Conservation (phyloP, 2,329 filamentous ascomycete genomes). For the Pleoardoris graminearum region DNA sequence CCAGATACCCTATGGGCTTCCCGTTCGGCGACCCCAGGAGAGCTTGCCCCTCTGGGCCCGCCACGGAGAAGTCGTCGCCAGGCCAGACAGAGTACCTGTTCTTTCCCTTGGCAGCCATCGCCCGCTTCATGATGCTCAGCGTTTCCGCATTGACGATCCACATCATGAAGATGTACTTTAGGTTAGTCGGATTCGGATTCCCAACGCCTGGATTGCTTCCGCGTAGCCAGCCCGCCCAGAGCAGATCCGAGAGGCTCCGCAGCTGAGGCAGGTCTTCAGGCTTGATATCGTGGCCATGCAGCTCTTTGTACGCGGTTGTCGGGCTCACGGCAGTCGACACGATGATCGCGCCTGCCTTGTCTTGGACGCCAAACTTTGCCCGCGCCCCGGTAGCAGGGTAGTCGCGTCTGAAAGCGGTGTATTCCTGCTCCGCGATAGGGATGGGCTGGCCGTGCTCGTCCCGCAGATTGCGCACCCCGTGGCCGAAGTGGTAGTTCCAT, state of each 20-base stretch:
- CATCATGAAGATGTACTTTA: slow-evolving; percentile 2
- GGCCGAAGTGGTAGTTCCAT: not conserved
- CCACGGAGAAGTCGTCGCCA: not conserved
- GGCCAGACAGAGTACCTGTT: not conserved
- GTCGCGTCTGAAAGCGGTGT: not conserved
- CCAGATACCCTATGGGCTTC: not conserved
- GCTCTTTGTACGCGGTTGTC: not conserved
- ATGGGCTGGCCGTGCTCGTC: not conserved
- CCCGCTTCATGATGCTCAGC: slow-evolving; percentile 1
- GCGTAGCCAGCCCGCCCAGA: not conserved
- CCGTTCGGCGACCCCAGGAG: not conserved
- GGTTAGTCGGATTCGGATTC: not conserved
- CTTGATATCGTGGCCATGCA: not conserved
- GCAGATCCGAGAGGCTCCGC: not conserved
- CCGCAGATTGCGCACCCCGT: not conserved
- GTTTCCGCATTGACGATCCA: not conserved
- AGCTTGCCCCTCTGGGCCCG: not conserved
- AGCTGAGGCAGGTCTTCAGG: not conserved
- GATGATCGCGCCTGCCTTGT: not conserved
- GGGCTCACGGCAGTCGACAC: not conserved
- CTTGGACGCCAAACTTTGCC: slow-evolving; percentile 1
- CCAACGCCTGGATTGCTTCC: not conserved
- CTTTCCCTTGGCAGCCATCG: not conserved
- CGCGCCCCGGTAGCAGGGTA: not conserved
- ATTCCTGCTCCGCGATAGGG: not conserved